Percentiles rank a stretch among this genome's conserved stretches.
These are phyloP conservation scores for Caryopteris hybrid DNA, from an alignment of 305 asterid species.

Conservation along the genomic window DNA sequence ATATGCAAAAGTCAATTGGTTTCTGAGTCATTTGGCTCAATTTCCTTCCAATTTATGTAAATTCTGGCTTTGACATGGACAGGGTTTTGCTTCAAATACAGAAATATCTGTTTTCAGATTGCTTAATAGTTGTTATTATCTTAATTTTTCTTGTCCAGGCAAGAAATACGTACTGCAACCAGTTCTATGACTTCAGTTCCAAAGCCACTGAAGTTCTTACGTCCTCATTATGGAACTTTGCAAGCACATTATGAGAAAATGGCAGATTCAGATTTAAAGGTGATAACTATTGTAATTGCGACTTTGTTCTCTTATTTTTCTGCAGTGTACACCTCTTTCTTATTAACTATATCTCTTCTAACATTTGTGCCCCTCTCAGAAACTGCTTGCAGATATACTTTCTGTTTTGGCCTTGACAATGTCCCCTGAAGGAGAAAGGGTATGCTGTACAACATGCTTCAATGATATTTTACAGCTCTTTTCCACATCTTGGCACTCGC, in stretches of 20 bases:
- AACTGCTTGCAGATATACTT: conserved; percentile 85
- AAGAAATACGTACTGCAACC: conserved; percentile 91
- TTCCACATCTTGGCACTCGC: not conserved
- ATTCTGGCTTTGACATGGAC: not conserved
- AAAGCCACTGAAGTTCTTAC: conserved; percentile 90
- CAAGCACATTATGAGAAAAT: conserved; percentile 68
- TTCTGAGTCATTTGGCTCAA: not conserved
- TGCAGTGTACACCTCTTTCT: not conserved
- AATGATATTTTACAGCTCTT: not conserved
- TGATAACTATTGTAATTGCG: conserved; percentile 19
- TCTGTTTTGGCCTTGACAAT: conserved; percentile 98
- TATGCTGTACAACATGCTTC: conserved; percentile 24
- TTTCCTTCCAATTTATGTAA: too few relatives aligned
- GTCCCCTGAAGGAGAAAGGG: conserved; percentile 99
- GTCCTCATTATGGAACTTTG: conserved; percentile 94
- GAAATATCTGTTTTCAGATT: conserved; percentile 1
- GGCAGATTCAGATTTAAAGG: conserved; percentile 77
- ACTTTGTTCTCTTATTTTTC: not conserved
- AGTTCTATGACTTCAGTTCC: conserved; percentile 99
- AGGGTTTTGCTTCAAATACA: not conserved
- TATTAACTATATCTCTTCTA: not conserved
- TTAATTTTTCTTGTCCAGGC: conserved; percentile 39
- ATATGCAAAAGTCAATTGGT: not conserved
- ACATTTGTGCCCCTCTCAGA: conserved; percentile 39
- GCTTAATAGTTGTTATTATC: not conserved